phyloP scores from a whole-genome alignment of 495 filamentous ascomycete species.

The Podospora appendiculata region DNA sequence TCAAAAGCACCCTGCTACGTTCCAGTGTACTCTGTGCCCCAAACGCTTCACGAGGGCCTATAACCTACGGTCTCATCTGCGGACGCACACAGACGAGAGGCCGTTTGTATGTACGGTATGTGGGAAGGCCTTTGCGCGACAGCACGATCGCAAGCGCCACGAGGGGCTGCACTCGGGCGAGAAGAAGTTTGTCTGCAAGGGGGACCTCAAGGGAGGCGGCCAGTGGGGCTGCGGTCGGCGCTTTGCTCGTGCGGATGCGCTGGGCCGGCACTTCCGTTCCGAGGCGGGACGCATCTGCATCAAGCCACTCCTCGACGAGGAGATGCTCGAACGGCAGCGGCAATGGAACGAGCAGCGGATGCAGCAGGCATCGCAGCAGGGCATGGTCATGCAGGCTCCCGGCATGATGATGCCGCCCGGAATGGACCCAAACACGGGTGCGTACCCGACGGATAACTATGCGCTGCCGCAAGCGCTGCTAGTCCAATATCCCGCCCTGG shows the following conservation, averaged over 20 bases:
- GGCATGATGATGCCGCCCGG: conserved; percentile 32
- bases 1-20: conserved; percentile 93
- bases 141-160: conserved; percentile 87
- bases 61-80: conserved; percentile 84
- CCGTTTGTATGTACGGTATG: conserved; percentile 95
- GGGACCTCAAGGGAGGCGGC: conserved; percentile 71
- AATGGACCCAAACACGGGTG: conserved; percentile 36
- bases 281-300: conserved; percentile 96
- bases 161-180: conserved; percentile 87
- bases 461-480: conserved; percentile 80
- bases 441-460: conserved; percentile 50
- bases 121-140: conserved; percentile 92
- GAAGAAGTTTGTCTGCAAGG: conserved; percentile 95
- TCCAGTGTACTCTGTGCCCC: conserved; percentile 78
- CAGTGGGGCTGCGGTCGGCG: conserved; percentile 90
- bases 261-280: conserved; percentile 93
- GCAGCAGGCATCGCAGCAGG: conserved; percentile 45
- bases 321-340: conserved; percentile 68
- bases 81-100: conserved; percentile 86
- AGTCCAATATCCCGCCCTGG: conserved; percentile 85
- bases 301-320: conserved; percentile 87
- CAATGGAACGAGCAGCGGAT: conserved; percentile 58
- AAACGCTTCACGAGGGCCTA: conserved; percentile 86
- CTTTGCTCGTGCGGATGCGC: conserved; percentile 90
- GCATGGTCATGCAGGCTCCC: conserved; percentile 33